Conservation (phyloP, 768 basidiomycete genomes). For the Neoboletus magnificus region DNA sequence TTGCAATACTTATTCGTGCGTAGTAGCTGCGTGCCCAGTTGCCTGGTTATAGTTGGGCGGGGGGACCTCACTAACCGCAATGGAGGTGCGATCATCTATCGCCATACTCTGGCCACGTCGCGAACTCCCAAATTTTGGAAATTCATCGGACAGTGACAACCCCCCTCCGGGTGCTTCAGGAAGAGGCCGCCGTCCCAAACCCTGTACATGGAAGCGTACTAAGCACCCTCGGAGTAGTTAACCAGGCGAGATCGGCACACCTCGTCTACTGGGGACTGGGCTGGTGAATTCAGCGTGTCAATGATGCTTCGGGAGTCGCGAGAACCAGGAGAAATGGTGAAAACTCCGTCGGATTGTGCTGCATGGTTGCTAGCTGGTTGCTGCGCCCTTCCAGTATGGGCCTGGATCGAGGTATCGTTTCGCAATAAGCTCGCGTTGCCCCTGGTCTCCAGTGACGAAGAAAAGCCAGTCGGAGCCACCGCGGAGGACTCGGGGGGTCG, state of each 20-base stretch:
- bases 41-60: slow-evolving; percentile 26
- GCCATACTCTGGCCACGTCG: slow-evolving; percentile 2
- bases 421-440: slow-evolving; percentile 6
- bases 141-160: slow-evolving; percentile 11
- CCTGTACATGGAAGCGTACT: slow-evolving; percentile 3
- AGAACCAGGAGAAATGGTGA: not conserved
- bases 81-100: slow-evolving; percentile 11
- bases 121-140: slow-evolving; percentile 7
- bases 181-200: slow-evolving; percentile 16
- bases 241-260: slow-evolving; percentile 2
- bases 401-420: not conserved
- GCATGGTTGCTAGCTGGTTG: slow-evolving; percentile 2
- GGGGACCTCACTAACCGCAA: slow-evolving; percentile 16
- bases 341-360: not conserved
- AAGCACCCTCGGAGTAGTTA: not conserved
- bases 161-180: slow-evolving; percentile 23
- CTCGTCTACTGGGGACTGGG: slow-evolving; percentile 13
- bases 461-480: slow-evolving; percentile 10
- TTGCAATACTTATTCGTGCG: not conserved
- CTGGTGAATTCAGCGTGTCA: slow-evolving; percentile 1
- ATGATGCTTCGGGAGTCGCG: slow-evolving; percentile 13
- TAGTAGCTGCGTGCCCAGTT: not conserved
- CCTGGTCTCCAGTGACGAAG: slow-evolving; percentile 23
- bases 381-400: slow-evolving; percentile 1
- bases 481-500: not conserved